Base-by-base conservation (phyloP, 106 monocot genomes). In the Gastrodia elata region DNA sequence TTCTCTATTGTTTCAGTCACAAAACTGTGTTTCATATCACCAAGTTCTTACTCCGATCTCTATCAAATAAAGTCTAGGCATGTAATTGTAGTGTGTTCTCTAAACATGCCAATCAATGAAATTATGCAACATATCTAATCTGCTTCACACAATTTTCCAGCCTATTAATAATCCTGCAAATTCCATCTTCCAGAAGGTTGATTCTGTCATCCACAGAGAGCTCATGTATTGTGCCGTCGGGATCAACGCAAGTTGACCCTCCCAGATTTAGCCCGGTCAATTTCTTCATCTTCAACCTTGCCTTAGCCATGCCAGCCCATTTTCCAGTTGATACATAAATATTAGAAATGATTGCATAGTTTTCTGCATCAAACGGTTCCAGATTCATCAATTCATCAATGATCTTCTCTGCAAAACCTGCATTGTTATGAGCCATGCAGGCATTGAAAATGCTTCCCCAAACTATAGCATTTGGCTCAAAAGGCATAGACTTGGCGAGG, bases 361-460 rank as follows among this genome's bases (percentile, higher is more conserved):
- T 86, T 33, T 91, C 94, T 5, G 82, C 46, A 73, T 94, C 82
- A 0, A 73, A 78, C 3, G 82, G 80, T 39, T 84, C 83, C 56
- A 91, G 39, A 48, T 44, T 81, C 6, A 81, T 76, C 73, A 91
- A 61, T 64, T 84, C 74, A 11, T 88, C 75, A 25, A 84, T 80
- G 5, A 77, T 84, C 40, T 76, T 72, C 82, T 91, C 94, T 7
- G 91, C 94, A 20, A 91, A 42, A 4, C 26, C 73, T 7, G 91
- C 91, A 78, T 91, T 84, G 77, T 80, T 85, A 76, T 94, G 86
- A 46, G 72, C 38, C 72, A 83, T 82, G 76, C 94, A 94, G 11
- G 94, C 86, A 76, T 82, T 52, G 4, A 94, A 75, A 74, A 91
- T 80, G 11, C 82, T 79, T 7, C 94, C 94, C 91, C 86, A 91